phyloP scores from a whole-genome alignment of 108 stramenopile genomes.

The Cyclotella sp. region DNA sequence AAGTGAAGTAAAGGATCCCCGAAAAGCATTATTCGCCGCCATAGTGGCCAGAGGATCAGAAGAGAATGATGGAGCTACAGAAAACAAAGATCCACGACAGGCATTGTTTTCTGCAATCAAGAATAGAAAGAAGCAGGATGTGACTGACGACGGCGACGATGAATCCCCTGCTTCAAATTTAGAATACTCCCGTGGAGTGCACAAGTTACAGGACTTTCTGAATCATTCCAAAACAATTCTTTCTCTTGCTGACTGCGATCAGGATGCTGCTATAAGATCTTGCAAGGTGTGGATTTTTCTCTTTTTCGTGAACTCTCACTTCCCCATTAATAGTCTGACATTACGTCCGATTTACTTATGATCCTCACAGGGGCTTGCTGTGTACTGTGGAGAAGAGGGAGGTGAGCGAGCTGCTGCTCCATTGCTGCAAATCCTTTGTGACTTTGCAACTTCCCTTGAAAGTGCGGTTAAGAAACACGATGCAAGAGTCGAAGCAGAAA shows the following conservation, averaged over 20 bases:
- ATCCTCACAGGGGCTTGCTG: constrained; percentile 55
- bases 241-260: constrained; percentile 51
- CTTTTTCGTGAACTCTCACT: not conserved
- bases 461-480: constrained; percentile 78
- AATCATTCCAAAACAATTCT: constrained; percentile 53
- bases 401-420: constrained; percentile 63
- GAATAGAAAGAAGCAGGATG: constrained; percentile 14
- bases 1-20: constrained; percentile 40
- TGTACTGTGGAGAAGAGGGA: constrained; percentile 83
- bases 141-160: constrained; percentile 20
- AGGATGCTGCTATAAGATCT: constrained; percentile 63
- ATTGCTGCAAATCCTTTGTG: constrained; percentile 71
- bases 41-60: constrained; percentile 39
- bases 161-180: not conserved
- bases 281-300: constrained; percentile 50
- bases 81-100: constrained; percentile 37
- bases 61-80: constrained; percentile 9
- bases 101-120: constrained; percentile 56
- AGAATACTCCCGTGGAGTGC: constrained; percentile 58
- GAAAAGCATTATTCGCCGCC: constrained; percentile 54
- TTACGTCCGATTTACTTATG: not conserved
- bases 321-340: not conserved
- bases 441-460: constrained; percentile 69
- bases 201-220: constrained; percentile 67
- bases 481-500: constrained; percentile 51